These are phyloP conservation scores for Cryptococcus amylolentus DNA, from an alignment of 1,284 basidiomycete genomes.

Conservation along the genomic window DNA sequence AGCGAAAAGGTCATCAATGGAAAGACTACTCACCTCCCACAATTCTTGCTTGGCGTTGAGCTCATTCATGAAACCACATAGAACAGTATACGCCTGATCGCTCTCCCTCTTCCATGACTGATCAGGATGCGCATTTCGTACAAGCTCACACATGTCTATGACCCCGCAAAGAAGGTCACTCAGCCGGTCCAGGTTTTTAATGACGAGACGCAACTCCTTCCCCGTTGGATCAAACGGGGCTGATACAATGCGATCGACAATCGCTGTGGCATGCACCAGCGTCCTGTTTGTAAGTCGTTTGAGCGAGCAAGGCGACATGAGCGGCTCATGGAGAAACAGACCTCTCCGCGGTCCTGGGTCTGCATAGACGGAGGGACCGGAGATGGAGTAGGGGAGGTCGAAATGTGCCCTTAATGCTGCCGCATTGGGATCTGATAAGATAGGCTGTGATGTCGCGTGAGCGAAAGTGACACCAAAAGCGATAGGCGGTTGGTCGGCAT, in stretches of 20 bases:
- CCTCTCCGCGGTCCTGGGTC: slow-evolving; percentile 16
- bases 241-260: slow-evolving; percentile 50
- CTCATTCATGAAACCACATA: slow-evolving; percentile 96
- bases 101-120: slow-evolving; percentile 74
- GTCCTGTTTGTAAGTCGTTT: slow-evolving; percentile 39
- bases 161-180: slow-evolving; percentile 93
- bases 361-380: not conserved
- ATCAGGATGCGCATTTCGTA: slow-evolving; percentile 90
- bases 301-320: slow-evolving; percentile 32
- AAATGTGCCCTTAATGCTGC: slow-evolving; percentile 18
- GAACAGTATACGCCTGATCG: slow-evolving; percentile 80
- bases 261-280: slow-evolving; percentile 34
- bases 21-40: slow-evolving; percentile 64
- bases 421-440: slow-evolving; percentile 6
- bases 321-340: slow-evolving; percentile 39
- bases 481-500: not conserved
- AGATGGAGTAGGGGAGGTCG: slow-evolving; percentile 14
- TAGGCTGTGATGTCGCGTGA: slow-evolving; percentile 6
- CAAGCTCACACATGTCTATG: slow-evolving; percentile 90
- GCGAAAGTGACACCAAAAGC: not conserved
- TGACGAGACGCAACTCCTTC: slow-evolving; percentile 69
- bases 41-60: slow-evolving; percentile 91
- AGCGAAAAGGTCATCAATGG: not conserved
- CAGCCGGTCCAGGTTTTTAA: slow-evolving; percentile 89
- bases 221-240: slow-evolving; percentile 38